These are phyloP conservation scores for Ganoderma sp. DNA, from an alignment of 1,284 basidiomycete species.

Conservation along the genomic window DNA sequence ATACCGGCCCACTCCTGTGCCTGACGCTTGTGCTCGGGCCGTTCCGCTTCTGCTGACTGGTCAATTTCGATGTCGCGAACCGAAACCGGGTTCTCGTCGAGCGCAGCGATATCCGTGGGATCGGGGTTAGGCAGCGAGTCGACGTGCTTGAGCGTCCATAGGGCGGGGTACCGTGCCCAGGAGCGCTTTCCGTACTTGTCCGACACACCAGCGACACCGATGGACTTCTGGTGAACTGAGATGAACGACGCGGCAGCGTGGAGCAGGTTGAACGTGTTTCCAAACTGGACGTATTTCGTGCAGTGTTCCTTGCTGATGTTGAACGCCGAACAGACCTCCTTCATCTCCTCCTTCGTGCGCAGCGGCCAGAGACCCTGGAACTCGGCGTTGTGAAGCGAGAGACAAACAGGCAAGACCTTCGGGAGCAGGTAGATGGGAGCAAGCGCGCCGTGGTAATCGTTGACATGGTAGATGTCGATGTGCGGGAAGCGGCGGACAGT, in stretches of 20 bases:
- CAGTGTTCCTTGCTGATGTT: conserved; percentile 95
- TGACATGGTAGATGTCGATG: conserved; percentile 89
- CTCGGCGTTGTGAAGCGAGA: conserved; percentile 95
- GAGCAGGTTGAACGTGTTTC: conserved; percentile 93
- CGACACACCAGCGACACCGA: conserved; percentile 93
- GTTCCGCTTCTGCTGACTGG: conserved; percentile 81
- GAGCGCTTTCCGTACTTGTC: conserved; percentile 96
- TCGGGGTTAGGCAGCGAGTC: conserved; percentile 94
- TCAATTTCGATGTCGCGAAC: conserved; percentile 82
- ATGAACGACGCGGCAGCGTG: conserved; percentile 93
- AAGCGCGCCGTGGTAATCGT: conserved; percentile 92
- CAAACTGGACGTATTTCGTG: conserved; percentile 95
- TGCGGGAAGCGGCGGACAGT: conserved; percentile 83
- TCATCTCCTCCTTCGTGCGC: conserved; percentile 95
- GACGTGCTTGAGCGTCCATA: conserved; percentile 94
- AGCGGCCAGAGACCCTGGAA: conserved; percentile 96
- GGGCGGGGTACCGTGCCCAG: conserved; percentile 92
- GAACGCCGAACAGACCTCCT: conserved; percentile 95
- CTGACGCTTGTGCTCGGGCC: conserved; percentile 87
- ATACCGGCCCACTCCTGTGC: conserved; percentile 94
- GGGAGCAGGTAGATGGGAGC: conserved; percentile 90
- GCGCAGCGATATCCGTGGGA: conserved; percentile 90
- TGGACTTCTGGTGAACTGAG: conserved; percentile 87
- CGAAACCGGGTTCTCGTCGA: conserved; percentile 79
- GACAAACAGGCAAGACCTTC: conserved; percentile 85